Conservation (phyloP, 139 green algal species). For the Micractinium conductrix region DNA sequence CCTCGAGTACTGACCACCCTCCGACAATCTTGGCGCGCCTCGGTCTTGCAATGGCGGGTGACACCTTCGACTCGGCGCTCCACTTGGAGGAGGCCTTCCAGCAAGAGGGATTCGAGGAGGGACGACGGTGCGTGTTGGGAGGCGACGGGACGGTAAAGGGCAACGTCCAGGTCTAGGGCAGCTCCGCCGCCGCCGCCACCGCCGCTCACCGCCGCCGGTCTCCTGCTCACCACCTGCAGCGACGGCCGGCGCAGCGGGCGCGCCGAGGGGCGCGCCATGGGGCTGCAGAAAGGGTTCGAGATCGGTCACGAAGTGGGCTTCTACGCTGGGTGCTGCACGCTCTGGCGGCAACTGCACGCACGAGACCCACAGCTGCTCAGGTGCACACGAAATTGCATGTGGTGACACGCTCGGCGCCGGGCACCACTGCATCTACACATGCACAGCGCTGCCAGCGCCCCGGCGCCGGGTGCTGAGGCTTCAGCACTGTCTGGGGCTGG, state of each 20-base stretch:
- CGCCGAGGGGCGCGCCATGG: conserved; percentile 68
- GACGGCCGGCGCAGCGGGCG: conserved; percentile 55
- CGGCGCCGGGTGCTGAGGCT: neutral
- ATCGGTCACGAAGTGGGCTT: conserved; percentile 81
- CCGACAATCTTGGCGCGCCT: no score
- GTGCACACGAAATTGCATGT: neutral
- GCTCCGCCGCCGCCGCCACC: neutral
- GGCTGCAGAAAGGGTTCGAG: conserved; percentile 81
- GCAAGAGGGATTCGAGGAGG: conserved; percentile 50
- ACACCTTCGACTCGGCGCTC: conserved; percentile 54
- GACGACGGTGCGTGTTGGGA: conserved; percentile 33
- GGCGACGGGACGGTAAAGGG: no score
- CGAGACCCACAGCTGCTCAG: neutral
- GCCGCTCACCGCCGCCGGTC: neutral
- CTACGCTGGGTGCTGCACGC: conserved; percentile 64
- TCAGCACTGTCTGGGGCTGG: neutral
- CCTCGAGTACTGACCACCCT: no score
- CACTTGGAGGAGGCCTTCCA: conserved; percentile 58
- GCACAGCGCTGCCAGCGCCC: neutral
- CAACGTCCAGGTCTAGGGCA: neutral
- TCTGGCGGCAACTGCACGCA: conserved; percentile 51
- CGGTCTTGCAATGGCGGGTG: conserved; percentile 17
- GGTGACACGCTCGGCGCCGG: neutral
- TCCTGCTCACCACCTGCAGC: conserved; percentile 31
- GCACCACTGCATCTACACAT: neutral